These are phyloP conservation scores for Phytophthora sp. DNA, from an alignment of 352 stramenopile genomes.

Conservation along the genomic window DNA sequence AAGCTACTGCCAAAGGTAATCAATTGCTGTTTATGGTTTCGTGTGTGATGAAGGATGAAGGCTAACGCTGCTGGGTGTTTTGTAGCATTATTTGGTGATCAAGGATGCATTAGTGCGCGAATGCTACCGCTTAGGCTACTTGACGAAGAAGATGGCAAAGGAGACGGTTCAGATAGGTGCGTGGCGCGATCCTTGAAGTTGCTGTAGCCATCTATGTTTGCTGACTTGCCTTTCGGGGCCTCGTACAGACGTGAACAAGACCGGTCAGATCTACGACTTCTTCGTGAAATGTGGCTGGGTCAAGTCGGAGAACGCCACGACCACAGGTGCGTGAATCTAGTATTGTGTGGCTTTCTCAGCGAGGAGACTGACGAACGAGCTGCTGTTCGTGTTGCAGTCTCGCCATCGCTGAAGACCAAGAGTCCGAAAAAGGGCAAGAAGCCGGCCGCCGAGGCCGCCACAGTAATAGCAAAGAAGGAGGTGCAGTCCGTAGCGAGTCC, in stretches of 20 bases:
- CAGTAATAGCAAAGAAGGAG: slow-evolving; percentile 25
- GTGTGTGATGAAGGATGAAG: background rate
- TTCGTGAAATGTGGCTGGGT: slow-evolving; percentile 91
- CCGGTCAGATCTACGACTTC: slow-evolving; percentile 89
- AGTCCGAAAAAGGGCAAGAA: slow-evolving; percentile 31
- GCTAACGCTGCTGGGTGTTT: slow-evolving; percentile 7
- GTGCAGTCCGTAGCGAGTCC: slow-evolving; percentile 6
- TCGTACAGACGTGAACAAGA: slow-evolving; percentile 81
- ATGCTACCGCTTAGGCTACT: slow-evolving; percentile 76
- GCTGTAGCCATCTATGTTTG: slow-evolving; percentile 4
- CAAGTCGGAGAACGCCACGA: slow-evolving; percentile 55
- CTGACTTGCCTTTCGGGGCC: slow-evolving; percentile 15
- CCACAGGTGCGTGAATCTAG: slow-evolving; percentile 49
- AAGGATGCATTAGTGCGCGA: slow-evolving; percentile 95
- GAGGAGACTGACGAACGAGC: background rate
- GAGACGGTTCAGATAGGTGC: slow-evolving; percentile 93
- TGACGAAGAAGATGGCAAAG: slow-evolving; percentile 79
- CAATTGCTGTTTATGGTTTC: background rate
- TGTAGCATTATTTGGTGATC: slow-evolving; percentile 93
- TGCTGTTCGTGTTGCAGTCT: slow-evolving; percentile 18
- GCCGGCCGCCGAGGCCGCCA: background rate
- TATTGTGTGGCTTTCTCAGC: background rate
- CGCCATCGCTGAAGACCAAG: slow-evolving; percentile 34
- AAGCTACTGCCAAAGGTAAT: slow-evolving; percentile 90
- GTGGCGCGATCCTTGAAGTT: slow-evolving; percentile 15